Conservation (phyloP, 2,329 filamentous ascomycete genomes). For the Microcera coccophila region DNA sequence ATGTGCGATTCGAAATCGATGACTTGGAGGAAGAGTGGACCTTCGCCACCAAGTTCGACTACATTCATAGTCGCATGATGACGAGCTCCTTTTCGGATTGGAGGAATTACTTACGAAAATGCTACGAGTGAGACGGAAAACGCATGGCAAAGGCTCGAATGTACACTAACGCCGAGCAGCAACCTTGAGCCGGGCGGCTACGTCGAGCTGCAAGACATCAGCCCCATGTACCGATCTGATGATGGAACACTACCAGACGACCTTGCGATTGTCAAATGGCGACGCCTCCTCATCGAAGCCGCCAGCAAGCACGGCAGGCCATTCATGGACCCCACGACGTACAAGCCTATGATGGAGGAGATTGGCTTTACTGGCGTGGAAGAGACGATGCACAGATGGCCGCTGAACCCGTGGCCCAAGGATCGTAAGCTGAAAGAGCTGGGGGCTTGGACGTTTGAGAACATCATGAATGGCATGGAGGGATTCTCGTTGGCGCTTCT, state of each 20-base stretch:
- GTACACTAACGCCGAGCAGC: not conserved
- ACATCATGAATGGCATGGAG: constrained; percentile 4
- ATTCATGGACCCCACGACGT: constrained; percentile 5
- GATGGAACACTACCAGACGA: constrained; percentile 2
- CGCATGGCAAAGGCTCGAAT: not conserved
- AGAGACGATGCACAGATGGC: constrained; percentile 7
- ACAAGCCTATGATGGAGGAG: constrained; percentile 3
- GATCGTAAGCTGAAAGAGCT: constrained; percentile 5
- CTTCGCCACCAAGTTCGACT: constrained; percentile 4
- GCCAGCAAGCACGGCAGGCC: constrained; percentile 1
- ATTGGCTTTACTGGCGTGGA: constrained; percentile 4
- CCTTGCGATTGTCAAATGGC: constrained; percentile 1
- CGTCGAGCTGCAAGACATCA: constrained; percentile 8
- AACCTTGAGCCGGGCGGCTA: constrained; percentile 8
- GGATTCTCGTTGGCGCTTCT: constrained; percentile 7
- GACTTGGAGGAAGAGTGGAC: constrained; percentile 10
- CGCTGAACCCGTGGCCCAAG: constrained; percentile 7
- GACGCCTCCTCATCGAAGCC: constrained; percentile 4
- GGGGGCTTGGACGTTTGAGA: constrained; percentile 5
- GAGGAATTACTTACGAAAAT: constrained; percentile 3
- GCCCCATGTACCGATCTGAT: constrained; percentile 1
- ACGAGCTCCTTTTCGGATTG: constrained; percentile 5
- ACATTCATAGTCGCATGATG: constrained; percentile 9
- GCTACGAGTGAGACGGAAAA: constrained; percentile 1
- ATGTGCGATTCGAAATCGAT: constrained; percentile 8